These are phyloP conservation scores for Cryomyces minteri DNA, from an alignment of 495 filamentous ascomycete species.

Conservation along the genomic window DNA sequence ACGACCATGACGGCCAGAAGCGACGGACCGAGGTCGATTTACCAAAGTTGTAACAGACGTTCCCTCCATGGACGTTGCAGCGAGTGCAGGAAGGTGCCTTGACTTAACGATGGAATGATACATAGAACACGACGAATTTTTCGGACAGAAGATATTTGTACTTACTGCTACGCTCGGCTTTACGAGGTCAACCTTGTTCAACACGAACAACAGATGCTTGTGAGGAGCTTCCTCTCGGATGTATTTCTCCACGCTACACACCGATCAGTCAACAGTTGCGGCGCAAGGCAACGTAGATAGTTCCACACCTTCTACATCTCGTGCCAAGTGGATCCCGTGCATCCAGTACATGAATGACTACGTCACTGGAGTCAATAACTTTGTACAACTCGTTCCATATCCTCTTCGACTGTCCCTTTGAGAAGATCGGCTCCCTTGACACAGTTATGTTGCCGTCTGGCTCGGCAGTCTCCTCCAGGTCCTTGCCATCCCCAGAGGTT, in stretches of 20 bases:
- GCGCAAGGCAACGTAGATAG: no score
- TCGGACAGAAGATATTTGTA: conserved; percentile 14
- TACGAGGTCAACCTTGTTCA: conserved; percentile 96
- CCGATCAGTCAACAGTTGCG: no score
- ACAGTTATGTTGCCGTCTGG: conserved; percentile 39
- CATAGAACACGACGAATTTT: not conserved
- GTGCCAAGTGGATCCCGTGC: conserved; percentile 23
- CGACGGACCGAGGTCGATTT: conserved; percentile 63
- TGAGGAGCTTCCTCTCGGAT: conserved; percentile 83
- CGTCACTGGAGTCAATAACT: conserved; percentile 24
- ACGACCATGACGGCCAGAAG: conserved; percentile 32
- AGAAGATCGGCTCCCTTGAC: conserved; percentile 78
- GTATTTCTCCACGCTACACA: conserved; percentile 63
- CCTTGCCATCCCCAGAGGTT: conserved; percentile 33
- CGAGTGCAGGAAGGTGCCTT: conserved; percentile 59
- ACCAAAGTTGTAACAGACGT: conserved; percentile 98
- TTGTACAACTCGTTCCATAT: conserved; percentile 99
- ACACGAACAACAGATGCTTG: conserved; percentile 79
- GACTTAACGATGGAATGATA: conserved; percentile 60
- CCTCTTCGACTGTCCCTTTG: conserved; percentile 80
- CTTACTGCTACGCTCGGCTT: conserved; percentile 88
- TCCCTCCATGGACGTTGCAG: conserved; percentile 41
- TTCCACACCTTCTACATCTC: conserved; percentile 30
- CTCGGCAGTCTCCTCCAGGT: conserved; percentile 25
- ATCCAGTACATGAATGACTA: conserved; percentile 23